These are phyloP conservation scores for Crithidia acanthocephali DNA, from an alignment of 208 protist species.

Conservation along the genomic window DNA sequence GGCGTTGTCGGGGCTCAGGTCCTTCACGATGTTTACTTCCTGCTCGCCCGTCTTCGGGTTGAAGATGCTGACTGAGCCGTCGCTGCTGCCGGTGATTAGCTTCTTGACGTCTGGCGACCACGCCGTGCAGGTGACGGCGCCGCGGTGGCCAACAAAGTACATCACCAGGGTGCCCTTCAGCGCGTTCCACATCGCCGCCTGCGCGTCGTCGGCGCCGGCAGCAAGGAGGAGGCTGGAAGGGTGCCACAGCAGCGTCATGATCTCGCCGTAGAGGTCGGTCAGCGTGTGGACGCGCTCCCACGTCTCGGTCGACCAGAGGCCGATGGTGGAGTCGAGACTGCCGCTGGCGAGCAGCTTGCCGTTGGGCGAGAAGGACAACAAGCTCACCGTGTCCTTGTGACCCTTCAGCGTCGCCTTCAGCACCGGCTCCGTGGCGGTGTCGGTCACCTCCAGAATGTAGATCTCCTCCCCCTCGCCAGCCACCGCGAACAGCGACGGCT, in stretches of 20 bases:
- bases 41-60: constrained; percentile 88
- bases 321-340: constrained; percentile 70
- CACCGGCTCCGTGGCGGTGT: constrained; percentile 9
- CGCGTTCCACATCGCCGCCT: constrained; percentile 95
- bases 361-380: constrained; percentile 85
- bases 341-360: constrained; percentile 79
- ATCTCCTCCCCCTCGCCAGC: constrained; percentile 80
- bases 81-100: constrained; percentile 91
- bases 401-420: constrained; percentile 53
- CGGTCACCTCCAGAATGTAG: constrained; percentile 51
- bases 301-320: constrained; percentile 74
- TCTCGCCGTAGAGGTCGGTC: constrained; percentile 84
- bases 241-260: constrained; percentile 93
- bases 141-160: constrained; percentile 93
- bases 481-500: constrained; percentile 57
- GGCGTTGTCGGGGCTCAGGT: constrained; percentile 77
- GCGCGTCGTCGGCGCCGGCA: constrained; percentile 89
- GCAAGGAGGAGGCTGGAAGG: constrained; percentile 91
- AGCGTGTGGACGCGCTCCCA: constrained; percentile 84
- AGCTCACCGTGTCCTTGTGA: constrained; percentile 82
- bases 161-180: constrained; percentile 85
- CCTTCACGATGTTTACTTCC: constrained; percentile 62
- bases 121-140: constrained; percentile 72
- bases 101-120: constrained; percentile 92
- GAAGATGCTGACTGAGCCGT: constrained; percentile 91